Base-by-base conservation (phyloP, 768 basidiomycete genomes). In the Mycena galopus region DNA sequence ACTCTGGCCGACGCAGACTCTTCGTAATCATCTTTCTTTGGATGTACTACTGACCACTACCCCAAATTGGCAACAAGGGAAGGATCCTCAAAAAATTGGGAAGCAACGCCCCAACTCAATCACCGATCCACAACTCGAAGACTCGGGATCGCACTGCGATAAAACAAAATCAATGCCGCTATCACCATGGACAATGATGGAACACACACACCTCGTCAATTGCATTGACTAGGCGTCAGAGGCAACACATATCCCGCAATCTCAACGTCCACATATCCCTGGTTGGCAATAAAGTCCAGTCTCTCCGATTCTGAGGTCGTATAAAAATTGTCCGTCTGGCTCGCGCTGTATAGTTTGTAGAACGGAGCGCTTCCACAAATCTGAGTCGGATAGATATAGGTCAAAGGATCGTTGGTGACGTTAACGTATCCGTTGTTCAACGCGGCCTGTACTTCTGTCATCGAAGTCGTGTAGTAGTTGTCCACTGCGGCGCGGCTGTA, bases 401-500 rank as follows among this genome's bases (percentile, higher is more conserved):
- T 44, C 14, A 44, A 19, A 16, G 42, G 42, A 44, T 44, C 42
- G 17, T 44, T 19, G 42, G 47, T 23, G 47, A 50, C 23, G 47
- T 50, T 50, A 4, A 50, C n/a, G n/a, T 50, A 50, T 50, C 47
- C 47, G 23, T 6, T 25, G 11, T 50, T 50, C n/a, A 50, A 8
- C 16, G 47, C 47, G 8, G 23, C 47, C n/a, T 50, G 7, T 25
- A n/a, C n/a, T 50, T 50, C 47, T 5, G 47, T 14, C 8, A 23
- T 50, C 47, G 47, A 50, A 50, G n/a, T 50, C 47, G 47, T 50
- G 23, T 50, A 50, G 47, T 50, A 50, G 47, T 50, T 50, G 47
- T 50, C 47, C 8, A 23, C 16, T n/a, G 23, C 47, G 47, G n/a
- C n/a, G n/a, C n/a, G n/a, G 61, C 39, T 76, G 73, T 53, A 75